Conservation (phyloP, 1,284 basidiomycete genomes). For the Peniophora sp. region DNA sequence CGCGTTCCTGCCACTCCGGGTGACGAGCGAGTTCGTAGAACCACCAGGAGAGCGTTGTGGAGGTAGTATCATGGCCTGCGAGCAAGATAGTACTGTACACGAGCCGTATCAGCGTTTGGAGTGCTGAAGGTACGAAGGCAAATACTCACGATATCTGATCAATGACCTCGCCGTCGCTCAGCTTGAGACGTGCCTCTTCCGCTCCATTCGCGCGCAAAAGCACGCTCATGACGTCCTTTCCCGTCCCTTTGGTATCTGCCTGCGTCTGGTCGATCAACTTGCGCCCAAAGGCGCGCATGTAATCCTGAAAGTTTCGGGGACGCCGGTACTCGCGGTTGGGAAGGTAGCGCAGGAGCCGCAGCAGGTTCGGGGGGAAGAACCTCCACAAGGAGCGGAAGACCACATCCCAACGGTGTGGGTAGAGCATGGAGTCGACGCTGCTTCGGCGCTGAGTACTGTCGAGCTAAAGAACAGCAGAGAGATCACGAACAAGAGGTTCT, state of each 20-base stretch:
- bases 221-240: constrained; percentile 23
- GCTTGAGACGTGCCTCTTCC: constrained; percentile 12
- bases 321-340: constrained; percentile 18
- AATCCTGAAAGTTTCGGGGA: constrained; percentile 14
- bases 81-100: constrained; percentile 20
- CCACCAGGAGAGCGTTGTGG: constrained; percentile 20
- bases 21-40: constrained; percentile 37
- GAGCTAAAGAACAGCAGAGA: neutral
- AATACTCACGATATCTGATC: constrained; percentile 17
- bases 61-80: constrained; percentile 26
- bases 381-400: constrained; percentile 18
- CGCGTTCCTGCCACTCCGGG: constrained; percentile 36
- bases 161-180: constrained; percentile 21
- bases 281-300: constrained; percentile 14
- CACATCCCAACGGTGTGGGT: constrained; percentile 12
- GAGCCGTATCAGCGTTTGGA: too few species aligned
- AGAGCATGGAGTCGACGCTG: constrained; percentile 13
- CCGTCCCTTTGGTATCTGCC: constrained; percentile 6
- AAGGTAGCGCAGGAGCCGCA: constrained; percentile 17
- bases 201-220: constrained; percentile 18
- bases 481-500: constrained; percentile 15
- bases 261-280: constrained; percentile 12
- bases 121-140: constrained; percentile 1
- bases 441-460: neutral
- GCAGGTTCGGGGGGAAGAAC: constrained; percentile 15